Conservation (phyloP, 2,329 filamentous ascomycete species). For the Stagonosporopsis chrysanthemi region DNA sequence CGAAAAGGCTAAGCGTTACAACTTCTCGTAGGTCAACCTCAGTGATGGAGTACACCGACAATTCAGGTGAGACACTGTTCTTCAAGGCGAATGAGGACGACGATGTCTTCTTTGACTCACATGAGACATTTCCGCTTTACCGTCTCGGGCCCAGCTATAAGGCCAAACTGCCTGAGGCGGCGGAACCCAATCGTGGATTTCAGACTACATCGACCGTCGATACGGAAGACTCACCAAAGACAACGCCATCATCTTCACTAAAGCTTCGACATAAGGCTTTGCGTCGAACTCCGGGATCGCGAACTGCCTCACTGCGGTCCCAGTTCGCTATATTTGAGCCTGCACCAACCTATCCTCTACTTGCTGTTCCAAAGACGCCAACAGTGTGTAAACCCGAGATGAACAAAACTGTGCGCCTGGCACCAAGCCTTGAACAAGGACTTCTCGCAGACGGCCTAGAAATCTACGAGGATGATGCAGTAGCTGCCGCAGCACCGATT, state of each 20-base stretch:
- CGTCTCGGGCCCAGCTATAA: not conserved
- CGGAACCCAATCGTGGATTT: not conserved
- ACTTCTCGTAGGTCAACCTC: not conserved
- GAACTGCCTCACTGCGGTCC: not conserved
- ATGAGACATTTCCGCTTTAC: not conserved
- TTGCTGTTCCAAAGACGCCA: not conserved
- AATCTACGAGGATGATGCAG: constrained; percentile 3
- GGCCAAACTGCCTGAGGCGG: not conserved
- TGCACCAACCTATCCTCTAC: not conserved
- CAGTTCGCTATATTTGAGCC: not conserved
- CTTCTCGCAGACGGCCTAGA: not conserved
- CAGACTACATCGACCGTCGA: not conserved
- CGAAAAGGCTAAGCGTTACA: not conserved
- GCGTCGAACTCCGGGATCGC: not conserved
- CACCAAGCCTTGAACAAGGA: constrained; percentile 6
- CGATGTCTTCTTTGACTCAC: constrained; percentile 1
- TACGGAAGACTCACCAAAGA: not conserved
- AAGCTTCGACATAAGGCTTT: constrained; percentile 13
- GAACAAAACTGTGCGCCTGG: not conserved
- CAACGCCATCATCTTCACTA: not conserved
- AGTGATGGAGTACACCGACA: not conserved
- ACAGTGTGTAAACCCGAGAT: not conserved
- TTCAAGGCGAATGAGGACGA: constrained; percentile 2
- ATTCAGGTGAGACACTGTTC: constrained; percentile 1
- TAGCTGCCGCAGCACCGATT: not conserved